A percentile compares a stretch with the other conserved stretches of the same genome.
Evolutionary conservation across 495 filamentous ascomycete genomes (phyloP).

Genomic region (Xylaria sp.): DNA sequence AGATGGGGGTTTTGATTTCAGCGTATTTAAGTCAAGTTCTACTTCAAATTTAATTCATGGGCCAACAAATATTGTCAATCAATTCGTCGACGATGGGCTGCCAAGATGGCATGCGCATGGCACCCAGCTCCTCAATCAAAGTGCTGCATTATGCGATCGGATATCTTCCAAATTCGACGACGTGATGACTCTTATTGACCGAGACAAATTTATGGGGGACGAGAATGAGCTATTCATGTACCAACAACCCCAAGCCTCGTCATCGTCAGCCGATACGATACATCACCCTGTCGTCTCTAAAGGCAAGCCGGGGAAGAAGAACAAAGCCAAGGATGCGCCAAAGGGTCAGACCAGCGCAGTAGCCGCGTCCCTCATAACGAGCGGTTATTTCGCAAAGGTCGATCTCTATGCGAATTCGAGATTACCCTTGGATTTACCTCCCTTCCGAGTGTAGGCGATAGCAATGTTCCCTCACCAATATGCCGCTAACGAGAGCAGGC

Average conservation of each 20-base stretch:
- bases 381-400: conserved; percentile 76
- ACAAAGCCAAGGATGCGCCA: conserved; percentile 36
- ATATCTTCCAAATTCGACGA: conserved; percentile 65
- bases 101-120: conserved; percentile 45
- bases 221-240: conserved; percentile 65
- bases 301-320: conserved; percentile 38
- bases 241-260: conserved; percentile 39
- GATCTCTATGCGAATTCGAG: conserved; percentile 80
- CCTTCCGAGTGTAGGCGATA: conserved; percentile 65
- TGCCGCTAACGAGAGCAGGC: conserved; percentile 50
- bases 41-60: conserved; percentile 46
- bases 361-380: conserved; percentile 48
- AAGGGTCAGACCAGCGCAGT: conserved; percentile 49
- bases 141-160: conserved; percentile 60
- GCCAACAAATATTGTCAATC: conserved; percentile 37
- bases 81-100: conserved; percentile 46
- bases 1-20: conserved; percentile 34
- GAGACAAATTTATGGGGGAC: conserved; percentile 65
- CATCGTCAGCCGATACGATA: conserved; percentile 1
- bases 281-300: conserved; percentile 31
- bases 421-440: conserved; percentile 69
- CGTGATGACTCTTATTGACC: conserved; percentile 73
- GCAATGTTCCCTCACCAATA: background rate
- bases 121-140: conserved; percentile 52
- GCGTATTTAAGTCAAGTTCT: conserved; percentile 48